These are phyloP conservation scores for Ilyonectria destructans DNA, from an alignment of 2,329 filamentous ascomycete species.

Conservation along the genomic window DNA sequence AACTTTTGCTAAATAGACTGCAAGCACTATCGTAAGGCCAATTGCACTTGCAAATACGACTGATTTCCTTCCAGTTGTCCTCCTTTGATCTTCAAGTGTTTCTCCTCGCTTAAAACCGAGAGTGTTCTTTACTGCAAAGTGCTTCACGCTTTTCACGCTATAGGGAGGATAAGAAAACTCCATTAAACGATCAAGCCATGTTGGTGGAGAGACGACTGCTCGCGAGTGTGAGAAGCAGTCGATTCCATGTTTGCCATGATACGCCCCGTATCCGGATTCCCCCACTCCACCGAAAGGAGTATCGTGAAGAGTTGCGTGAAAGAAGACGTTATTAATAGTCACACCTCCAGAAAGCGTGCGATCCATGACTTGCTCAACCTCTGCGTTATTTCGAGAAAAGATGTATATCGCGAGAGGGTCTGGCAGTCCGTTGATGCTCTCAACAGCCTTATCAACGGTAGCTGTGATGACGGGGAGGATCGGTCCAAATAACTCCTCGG, in stretches of 20 bases:
- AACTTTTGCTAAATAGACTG: too few species aligned
- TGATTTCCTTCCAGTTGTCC: too few species aligned
- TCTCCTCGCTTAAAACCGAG: too few species aligned
- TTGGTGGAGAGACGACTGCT: slow-evolving; percentile 47
- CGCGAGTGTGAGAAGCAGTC: slow-evolving; percentile 53
- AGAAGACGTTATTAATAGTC: slow-evolving; percentile 61
- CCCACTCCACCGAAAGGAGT: slow-evolving; percentile 66
- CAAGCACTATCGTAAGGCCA: too few species aligned
- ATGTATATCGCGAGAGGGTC: slow-evolving; percentile 30
- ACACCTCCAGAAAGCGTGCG: slow-evolving; percentile 61
- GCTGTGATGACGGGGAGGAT: slow-evolving; percentile 30
- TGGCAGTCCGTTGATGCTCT: neutral
- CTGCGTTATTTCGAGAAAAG: slow-evolving; percentile 11
- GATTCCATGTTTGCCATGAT: slow-evolving; percentile 62
- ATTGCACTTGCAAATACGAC: too few species aligned
- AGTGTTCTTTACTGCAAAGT: too few species aligned
- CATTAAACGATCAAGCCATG: slow-evolving; percentile 44
- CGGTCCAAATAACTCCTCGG: slow-evolving; percentile 57
- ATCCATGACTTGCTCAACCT: slow-evolving; percentile 35
- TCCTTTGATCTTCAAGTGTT: too few species aligned
- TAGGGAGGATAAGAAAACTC: slow-evolving; percentile 2
- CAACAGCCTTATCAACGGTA: slow-evolving; percentile 18
- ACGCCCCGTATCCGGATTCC: slow-evolving; percentile 60
- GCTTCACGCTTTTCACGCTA: too few species aligned
- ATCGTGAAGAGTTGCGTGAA: slow-evolving; percentile 57